Conservation (phyloP, 176 grass and related monocot species). For the Eremochloa ophiuroides region DNA sequence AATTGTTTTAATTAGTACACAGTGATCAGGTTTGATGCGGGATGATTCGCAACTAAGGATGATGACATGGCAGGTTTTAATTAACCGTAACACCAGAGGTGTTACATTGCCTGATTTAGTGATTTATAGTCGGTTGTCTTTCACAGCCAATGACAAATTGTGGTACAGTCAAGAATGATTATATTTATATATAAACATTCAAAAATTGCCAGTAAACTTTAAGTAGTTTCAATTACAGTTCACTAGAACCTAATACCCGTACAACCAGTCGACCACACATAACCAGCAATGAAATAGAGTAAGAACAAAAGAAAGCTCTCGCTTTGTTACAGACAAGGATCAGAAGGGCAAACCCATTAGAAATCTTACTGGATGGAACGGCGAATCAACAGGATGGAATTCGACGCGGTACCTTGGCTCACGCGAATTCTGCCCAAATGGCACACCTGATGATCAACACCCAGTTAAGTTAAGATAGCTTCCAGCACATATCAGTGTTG, state of each 20-base stretch:
- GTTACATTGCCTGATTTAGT: too few species aligned
- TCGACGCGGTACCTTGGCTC: slow-evolving; percentile 41
- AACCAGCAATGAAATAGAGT: not conserved
- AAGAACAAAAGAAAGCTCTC: not conserved
- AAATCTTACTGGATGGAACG: slow-evolving; percentile 28
- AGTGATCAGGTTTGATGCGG: too few species aligned
- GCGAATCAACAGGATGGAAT: slow-evolving; percentile 33
- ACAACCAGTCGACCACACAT: not conserved
- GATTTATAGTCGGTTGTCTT: too few species aligned
- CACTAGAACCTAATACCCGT: not conserved
- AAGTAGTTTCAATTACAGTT: not conserved
- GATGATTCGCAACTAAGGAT: too few species aligned
- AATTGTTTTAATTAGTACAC: too few species aligned
- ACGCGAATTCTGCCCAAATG: slow-evolving; percentile 33
- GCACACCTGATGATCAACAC: slow-evolving; percentile 10
- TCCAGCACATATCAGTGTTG: not conserved
- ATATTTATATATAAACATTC: not conserved
- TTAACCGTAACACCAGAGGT: too few species aligned
- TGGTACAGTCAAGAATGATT: too few species aligned
- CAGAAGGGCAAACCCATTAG: not conserved
- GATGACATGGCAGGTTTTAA: too few species aligned
- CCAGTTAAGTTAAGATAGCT: not conserved
- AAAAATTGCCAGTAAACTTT: not conserved
- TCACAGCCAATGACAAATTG: too few species aligned
- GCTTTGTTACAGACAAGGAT: not conserved